Conservation (phyloP, 371 early-diverging fungal species). For the Umbelopsis sp. region DNA sequence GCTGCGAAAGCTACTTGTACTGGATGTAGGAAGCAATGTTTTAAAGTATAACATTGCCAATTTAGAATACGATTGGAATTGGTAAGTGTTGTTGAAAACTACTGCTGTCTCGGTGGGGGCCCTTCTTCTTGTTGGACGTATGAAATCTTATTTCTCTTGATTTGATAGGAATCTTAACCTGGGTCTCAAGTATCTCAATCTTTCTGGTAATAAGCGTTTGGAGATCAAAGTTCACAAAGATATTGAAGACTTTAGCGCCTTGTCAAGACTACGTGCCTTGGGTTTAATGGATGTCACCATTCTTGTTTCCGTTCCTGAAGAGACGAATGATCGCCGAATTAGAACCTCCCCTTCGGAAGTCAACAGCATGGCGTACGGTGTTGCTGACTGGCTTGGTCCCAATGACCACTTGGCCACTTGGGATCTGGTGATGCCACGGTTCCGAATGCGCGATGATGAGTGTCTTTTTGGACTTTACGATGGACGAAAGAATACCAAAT, state of each 20-base stretch:
- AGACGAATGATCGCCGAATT: slow-evolving; percentile 79
- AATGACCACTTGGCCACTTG: slow-evolving; percentile 70
- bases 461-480: slow-evolving; percentile 90
- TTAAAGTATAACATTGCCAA: slow-evolving; percentile 93
- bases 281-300: slow-evolving; percentile 91
- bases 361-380: slow-evolving; percentile 83
- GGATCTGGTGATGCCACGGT: slow-evolving; percentile 83
- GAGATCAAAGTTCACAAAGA: slow-evolving; percentile 79
- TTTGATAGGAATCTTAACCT: slow-evolving; percentile 84
- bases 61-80: slow-evolving; percentile 97
- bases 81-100: slow-evolving; percentile 47
- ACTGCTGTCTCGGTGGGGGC: too few relatives aligned
- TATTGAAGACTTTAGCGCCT: slow-evolving; percentile 77
- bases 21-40: slow-evolving; percentile 88
- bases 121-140: too few relatives aligned
- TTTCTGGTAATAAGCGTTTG: slow-evolving; percentile 89
- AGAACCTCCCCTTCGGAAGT: slow-evolving; percentile 84
- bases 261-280: slow-evolving; percentile 75
- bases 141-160: not conserved
- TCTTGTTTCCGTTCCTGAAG: slow-evolving; percentile 82
- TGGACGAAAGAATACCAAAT: slow-evolving; percentile 62
- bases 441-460: slow-evolving; percentile 82
- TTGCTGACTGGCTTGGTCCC: slow-evolving; percentile 82
- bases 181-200: slow-evolving; percentile 85
- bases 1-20: slow-evolving; percentile 68